Percentiles rank a stretch among this genome's conserved stretches.
Evolutionary conservation across 108 stramenopile species (phyloP).

Genomic region (Nitzschia putrida): DNA sequence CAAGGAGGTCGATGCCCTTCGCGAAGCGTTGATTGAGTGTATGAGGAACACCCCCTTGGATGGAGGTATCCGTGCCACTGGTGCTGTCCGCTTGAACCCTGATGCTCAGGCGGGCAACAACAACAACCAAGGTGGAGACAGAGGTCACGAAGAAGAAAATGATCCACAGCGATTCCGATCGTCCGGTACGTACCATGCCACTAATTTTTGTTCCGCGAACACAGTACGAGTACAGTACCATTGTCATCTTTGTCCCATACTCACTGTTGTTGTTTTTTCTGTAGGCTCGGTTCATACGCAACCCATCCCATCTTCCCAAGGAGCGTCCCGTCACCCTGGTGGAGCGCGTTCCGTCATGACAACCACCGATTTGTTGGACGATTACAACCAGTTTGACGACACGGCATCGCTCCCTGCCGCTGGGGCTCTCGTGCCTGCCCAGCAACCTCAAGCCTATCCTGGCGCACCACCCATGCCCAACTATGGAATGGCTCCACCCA

Average conservation of each 20-base stretch:
- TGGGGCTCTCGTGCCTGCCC: constrained; percentile 26
- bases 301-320: not conserved
- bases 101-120: not conserved
- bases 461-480: constrained; percentile 9
- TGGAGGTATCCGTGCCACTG: constrained; percentile 57
- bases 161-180: constrained; percentile 2
- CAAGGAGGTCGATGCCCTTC: constrained; percentile 73
- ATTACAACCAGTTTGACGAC: constrained; percentile 28
- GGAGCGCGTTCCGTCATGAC: constrained; percentile 17
- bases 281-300: constrained; percentile 1
- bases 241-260: not conserved
- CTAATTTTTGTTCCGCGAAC: too few relatives aligned
- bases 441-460: constrained; percentile 24
- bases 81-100: constrained; percentile 46
- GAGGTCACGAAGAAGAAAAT: not conserved
- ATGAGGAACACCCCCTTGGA: constrained; percentile 78
- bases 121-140: not conserved
- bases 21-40: constrained; percentile 76
- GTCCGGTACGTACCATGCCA: not conserved
- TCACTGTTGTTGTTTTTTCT: constrained; percentile 1
- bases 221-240: too few relatives aligned
- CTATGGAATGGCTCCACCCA: constrained; percentile 24
- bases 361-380: constrained; percentile 30
- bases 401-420: constrained; percentile 22
- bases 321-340: not conserved